These are phyloP conservation scores for Globisporangium lucens DNA, from an alignment of 352 stramenopile genomes.

Conservation along the genomic window DNA sequence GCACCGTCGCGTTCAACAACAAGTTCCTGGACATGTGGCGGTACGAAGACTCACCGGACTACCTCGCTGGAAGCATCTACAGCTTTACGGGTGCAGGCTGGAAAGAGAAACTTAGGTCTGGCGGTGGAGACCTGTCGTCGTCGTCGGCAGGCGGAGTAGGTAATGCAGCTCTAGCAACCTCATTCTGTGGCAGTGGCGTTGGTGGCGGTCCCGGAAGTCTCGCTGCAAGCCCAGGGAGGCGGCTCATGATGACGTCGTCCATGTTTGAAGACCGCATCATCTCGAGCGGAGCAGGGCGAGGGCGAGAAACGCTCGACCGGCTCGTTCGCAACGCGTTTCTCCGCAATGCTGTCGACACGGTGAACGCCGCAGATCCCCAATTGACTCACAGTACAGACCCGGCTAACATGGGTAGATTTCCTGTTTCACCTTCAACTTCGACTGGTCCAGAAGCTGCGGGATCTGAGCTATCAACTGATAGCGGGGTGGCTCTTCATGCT, in stretches of 20 bases:
- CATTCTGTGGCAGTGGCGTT: not conserved
- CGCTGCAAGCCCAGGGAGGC: constrained; percentile 11
- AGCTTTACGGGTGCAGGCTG: constrained; percentile 17
- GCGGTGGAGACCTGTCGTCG: not conserved
- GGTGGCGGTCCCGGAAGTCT: constrained; percentile 4
- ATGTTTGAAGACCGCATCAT: constrained; percentile 49
- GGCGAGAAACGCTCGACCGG: constrained; percentile 53
- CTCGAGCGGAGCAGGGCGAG: constrained; percentile 36
- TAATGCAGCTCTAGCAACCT: not conserved
- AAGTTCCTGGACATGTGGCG: constrained; percentile 82
- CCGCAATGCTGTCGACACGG: constrained; percentile 16
- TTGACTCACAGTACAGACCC: not conserved
- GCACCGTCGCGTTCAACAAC: constrained; percentile 74
- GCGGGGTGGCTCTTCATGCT: not conserved
- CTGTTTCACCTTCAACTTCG: not conserved
- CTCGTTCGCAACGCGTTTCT: constrained; percentile 50
- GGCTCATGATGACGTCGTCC: constrained; percentile 23
- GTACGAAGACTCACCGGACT: constrained; percentile 75
- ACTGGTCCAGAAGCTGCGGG: not conserved
- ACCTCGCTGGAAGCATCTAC: constrained; percentile 48
- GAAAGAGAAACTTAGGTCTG: constrained; percentile 10
- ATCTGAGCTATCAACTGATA: not conserved
- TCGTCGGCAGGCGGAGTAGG: not conserved
- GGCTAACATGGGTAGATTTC: not conserved
- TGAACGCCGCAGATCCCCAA: not conserved